phyloP scores from a whole-genome alignment of 225 moss, liverwort and hornwort genomes.

The Bryoerythrophyllum caledonicum region DNA sequence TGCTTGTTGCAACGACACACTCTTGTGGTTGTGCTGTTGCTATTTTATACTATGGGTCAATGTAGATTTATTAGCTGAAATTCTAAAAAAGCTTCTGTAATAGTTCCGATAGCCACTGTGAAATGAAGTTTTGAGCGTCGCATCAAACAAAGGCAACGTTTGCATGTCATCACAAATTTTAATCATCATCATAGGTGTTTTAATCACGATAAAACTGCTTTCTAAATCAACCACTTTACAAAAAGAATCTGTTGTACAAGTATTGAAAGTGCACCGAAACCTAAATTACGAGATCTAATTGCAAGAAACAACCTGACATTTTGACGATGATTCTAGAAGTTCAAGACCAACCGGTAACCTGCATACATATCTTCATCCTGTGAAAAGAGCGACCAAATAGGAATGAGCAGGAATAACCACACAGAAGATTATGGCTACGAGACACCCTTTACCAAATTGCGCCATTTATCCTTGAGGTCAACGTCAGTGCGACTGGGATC shows the following conservation, averaged over 20 bases:
- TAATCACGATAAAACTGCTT: background rate
- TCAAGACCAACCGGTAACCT: background rate
- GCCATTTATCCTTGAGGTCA: conserved; percentile 73
- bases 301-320: conserved; percentile 14
- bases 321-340: conserved; percentile 13
- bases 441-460: conserved; percentile 49
- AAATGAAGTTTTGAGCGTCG: too few species aligned
- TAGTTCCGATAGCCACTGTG: too few species aligned
- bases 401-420: background rate
- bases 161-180: too few species aligned
- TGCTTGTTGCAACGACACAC: too few species aligned
- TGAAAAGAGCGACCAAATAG: background rate
- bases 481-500: conserved; percentile 63
- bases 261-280: background rate
- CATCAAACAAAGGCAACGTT: too few species aligned
- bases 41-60: too few species aligned
- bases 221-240: conserved; percentile 10
- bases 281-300: conserved; percentile 23
- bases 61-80: too few species aligned
- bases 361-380: conserved; percentile 19
- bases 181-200: too few species aligned
- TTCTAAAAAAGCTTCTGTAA: too few species aligned
- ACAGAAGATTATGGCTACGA: conserved; percentile 14
- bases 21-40: too few species aligned
- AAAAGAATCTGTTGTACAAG: conserved; percentile 21